phyloP scores from a whole-genome alignment of 2,329 filamentous ascomycete genomes.

The Pseudogymnoascus sp. region DNA sequence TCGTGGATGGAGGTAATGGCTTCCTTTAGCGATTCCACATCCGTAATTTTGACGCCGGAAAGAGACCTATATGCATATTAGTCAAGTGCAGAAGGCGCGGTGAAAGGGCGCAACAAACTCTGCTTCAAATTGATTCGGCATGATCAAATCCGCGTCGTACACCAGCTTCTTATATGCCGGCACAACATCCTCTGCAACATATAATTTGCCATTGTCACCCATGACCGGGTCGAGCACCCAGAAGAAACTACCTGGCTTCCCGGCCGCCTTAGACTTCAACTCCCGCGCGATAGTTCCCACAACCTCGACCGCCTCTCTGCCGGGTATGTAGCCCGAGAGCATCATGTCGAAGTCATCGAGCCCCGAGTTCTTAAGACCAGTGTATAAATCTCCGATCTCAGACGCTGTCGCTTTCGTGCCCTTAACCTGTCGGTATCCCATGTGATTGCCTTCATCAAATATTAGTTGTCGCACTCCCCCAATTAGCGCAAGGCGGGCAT shows the following conservation, averaged over 20 bases:
- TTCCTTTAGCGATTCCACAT: conserved; percentile 61
- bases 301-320: conserved; percentile 72
- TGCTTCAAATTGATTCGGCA: conserved; percentile 96
- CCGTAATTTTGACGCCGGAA: conserved; percentile 74
- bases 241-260: conserved; percentile 71
- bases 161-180: conserved; percentile 80
- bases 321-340: conserved; percentile 90
- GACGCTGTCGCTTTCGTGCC: conserved; percentile 73
- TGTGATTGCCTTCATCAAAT: conserved; percentile 72
- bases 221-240: conserved; percentile 98
- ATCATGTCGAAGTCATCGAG: conserved; percentile 89
- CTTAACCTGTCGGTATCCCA: conserved; percentile 81
- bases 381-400: conserved; percentile 77
- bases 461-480: not conserved
- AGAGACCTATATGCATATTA: conserved; percentile 52
- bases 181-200: conserved; percentile 85
- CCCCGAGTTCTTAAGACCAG: conserved; percentile 73
- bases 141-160: conserved; percentile 75
- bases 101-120: conserved; percentile 52
- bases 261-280: conserved; percentile 56
- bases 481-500: conserved; percentile 30
- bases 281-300: conserved; percentile 80
- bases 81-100: not conserved
- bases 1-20: conserved; percentile 74
- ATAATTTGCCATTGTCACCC: conserved; percentile 89